Conservation (phyloP, 495 filamentous ascomycete genomes). For the Penicillium tannophilum region DNA sequence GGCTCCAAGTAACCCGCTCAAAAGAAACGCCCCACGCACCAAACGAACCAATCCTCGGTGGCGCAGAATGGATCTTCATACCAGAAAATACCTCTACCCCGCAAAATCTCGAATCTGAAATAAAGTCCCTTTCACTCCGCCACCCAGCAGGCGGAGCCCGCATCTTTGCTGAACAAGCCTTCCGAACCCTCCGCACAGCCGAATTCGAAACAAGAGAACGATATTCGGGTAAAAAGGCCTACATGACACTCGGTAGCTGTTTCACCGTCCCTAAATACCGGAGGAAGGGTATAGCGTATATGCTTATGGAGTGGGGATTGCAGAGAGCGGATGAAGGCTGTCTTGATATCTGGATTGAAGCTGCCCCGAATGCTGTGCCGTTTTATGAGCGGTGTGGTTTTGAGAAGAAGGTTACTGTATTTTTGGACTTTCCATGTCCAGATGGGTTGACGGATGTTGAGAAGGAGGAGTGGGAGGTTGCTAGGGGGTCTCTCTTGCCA, state of each 20-base stretch:
- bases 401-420: conserved; percentile 6
- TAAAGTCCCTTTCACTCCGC: conserved; percentile 2
- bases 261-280: conserved; percentile 11
- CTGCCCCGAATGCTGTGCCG: conserved; percentile 8
- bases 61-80: conserved; percentile 12
- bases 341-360: conserved; percentile 12
- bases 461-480: conserved; percentile 5
- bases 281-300: conserved; percentile 3
- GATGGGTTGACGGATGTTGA: conserved; percentile 1
- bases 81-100: neutral
- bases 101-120: neutral
- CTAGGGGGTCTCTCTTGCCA: conserved; percentile 7
- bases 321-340: conserved; percentile 5
- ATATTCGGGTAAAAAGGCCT: neutral
- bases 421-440: conserved; percentile 4
- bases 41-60: conserved; percentile 7
- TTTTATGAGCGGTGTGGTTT: conserved; percentile 12
- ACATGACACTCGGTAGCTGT: conserved; percentile 12
- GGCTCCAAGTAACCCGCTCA: conserved; percentile 8
- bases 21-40: neutral
- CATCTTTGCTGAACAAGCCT: conserved; percentile 10
- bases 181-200: conserved; percentile 3
- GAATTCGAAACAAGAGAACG: neutral
- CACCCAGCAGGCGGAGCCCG: conserved; percentile 12
- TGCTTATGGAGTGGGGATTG: conserved; percentile 15